Evolutionary conservation across 1,139 yeast genomes (phyloP), one percentile per base, ranked within the genome.

Genomic region (Yamadazyma oceani): DNA sequence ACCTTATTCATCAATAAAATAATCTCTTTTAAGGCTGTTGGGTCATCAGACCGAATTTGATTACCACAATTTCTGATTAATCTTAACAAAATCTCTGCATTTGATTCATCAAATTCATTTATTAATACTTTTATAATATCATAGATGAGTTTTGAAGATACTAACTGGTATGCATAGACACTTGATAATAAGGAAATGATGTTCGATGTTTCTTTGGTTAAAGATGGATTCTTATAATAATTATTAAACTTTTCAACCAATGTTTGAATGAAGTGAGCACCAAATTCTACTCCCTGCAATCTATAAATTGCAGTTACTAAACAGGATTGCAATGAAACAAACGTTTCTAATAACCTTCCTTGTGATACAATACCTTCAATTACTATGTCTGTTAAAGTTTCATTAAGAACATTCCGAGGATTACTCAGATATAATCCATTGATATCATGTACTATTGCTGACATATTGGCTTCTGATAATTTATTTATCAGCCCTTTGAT

Each of bases 31-130:
- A 94, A 69, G 0, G 97, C 83, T 6, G 77, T 62, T 2, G 97
- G 95, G 57, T 92, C 98, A 55, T 94, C 98, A 2, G 86, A 66
- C 51, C 98, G 78, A 62, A 94, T 77, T 54, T 87, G 89, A 13
- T 82, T 76, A 31, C 98, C 99, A 5, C 90, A 79, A 28, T 79
- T 80, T 36, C 85, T 75, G 16, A 92, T 69, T 17, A 92, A 68
- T 46, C 83, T 75, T 37, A 92, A 66, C 37, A 94, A 66, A 24
- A 87, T 62, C 50, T 90, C 97, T 2, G 95, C 87, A 47, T 85
- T 83, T 17, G 64, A 50, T 59, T 88, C 97, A 43, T 75, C 72
- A 26, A 88, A 75, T 11, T 78, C 75, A 4, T 57, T 53, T 25
- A 86, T 71, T 41, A 87, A 71, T 26, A 69, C 53, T 36, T 66